Conservation (phyloP, 805 yeast genomes). For the Cyberlindnera japonica region DNA sequence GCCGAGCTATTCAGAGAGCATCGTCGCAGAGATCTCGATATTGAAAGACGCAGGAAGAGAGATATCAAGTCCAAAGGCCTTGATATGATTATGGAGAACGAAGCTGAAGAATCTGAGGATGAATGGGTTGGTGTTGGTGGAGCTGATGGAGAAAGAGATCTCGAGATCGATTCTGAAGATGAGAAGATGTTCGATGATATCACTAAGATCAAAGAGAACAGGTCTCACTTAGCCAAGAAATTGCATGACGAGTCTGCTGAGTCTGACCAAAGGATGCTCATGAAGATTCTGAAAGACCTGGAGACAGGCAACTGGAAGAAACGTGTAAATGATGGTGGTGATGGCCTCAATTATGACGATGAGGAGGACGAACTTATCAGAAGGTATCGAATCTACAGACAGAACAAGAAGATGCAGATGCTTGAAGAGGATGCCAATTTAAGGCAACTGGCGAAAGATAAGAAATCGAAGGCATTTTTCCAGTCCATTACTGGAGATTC, state of each 20-base stretch:
- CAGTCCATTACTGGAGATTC: conserved; percentile 54
- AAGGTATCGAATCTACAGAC: conserved; percentile 24
- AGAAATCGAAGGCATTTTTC: conserved; percentile 63
- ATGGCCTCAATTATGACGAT: conserved; percentile 65
- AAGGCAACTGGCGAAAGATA: conserved; percentile 47
- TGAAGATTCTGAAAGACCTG: conserved; percentile 64
- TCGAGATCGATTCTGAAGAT: conserved; percentile 66
- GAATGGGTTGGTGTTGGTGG: conserved; percentile 86
- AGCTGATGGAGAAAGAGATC: conserved; percentile 48
- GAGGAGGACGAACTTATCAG: conserved; percentile 63
- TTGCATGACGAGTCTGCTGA: conserved; percentile 58
- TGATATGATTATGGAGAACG: conserved; percentile 64
- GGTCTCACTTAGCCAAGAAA: conserved; percentile 54
- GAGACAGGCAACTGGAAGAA: conserved; percentile 69
- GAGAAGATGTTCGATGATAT: conserved; percentile 76
- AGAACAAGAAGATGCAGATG: conserved; percentile 38
- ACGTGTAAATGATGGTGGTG: conserved; percentile 47
- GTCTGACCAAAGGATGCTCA: conserved; percentile 60
- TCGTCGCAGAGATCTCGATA: conserved; percentile 24
- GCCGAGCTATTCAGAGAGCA: conserved; percentile 22
- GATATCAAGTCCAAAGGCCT: conserved; percentile 60
- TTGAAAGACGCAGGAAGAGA: conserved; percentile 33
- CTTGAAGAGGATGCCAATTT: conserved; percentile 44
- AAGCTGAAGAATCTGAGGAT: conserved; percentile 87
- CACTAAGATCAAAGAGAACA: conserved; percentile 51